Conservation (phyloP, 768 basidiomycete species). For the Hygrophoropsis aurantiaca region DNA sequence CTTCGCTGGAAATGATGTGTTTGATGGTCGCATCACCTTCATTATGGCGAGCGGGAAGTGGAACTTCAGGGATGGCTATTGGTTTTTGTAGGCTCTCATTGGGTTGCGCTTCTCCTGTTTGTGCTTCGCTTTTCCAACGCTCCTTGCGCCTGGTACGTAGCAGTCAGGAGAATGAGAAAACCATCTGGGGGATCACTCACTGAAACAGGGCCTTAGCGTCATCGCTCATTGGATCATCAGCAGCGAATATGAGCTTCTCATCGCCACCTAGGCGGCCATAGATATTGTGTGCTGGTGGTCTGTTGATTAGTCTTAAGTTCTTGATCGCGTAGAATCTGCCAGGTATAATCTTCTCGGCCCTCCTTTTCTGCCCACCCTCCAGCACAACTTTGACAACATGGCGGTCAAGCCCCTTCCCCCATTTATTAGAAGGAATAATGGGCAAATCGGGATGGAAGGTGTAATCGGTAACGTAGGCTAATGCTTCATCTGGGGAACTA, state of each 20-base stretch:
- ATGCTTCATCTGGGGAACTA: conserved; percentile 32
- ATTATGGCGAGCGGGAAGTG: conserved; percentile 4
- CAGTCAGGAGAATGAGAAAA: neutral
- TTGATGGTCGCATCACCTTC: conserved; percentile 30
- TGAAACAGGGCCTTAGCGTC: conserved; percentile 15
- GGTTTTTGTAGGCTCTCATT: neutral
- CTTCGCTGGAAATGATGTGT: conserved; percentile 32
- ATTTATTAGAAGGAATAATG: conserved; percentile 23
- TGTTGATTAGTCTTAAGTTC: conserved; percentile 50
- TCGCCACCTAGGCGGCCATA: conserved; percentile 29
- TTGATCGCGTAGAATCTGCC: conserved; percentile 49
- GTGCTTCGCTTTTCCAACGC: conserved; percentile 26
- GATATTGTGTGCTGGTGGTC: conserved; percentile 6
- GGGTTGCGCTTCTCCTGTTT: conserved; percentile 4
- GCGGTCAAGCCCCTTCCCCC: conserved; percentile 47
- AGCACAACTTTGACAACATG: conserved; percentile 53
- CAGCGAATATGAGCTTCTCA: conserved; percentile 19
- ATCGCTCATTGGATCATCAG: conserved; percentile 15
- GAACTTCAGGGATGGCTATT: neutral
- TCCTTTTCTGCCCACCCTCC: conserved; percentile 45
- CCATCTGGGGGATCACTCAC: neutral
- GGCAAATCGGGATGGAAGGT: conserved; percentile 48
- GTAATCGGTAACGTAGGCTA: conserved; percentile 67
- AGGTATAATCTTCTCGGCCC: conserved; percentile 34
- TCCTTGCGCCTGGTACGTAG: conserved; percentile 31